Base-by-base conservation (phyloP, 805 yeast species). In the Cyberlindnera veronae region DNA sequence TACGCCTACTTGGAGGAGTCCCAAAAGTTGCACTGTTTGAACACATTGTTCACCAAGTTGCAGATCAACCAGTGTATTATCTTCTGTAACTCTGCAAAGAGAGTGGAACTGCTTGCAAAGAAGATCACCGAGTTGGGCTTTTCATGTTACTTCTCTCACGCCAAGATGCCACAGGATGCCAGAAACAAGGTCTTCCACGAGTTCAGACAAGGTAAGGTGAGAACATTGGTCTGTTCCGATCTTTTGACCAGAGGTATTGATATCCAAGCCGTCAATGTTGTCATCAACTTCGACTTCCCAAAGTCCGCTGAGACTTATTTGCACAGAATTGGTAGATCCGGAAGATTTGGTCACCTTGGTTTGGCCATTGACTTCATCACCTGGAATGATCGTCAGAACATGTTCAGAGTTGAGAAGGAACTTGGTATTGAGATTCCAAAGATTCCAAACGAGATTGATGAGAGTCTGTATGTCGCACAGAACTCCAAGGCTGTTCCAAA, bases 131-230 rank as follows among this genome's bases (percentile, higher is more conserved):
- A 93, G 60, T 73, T 93, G 47, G 97, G 96, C 39, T 93, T 84
- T 63, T 91, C 98, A 3, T 93, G 98, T 71, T 93, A 84, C 66
- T 93, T 88, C 63, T 87, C 96, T 17, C 99, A 93, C 62, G 97
- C 99, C 10, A 84, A 81, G 64, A 93, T 93, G 99, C 91, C 95
- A 29, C 98, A 93, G 69, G 83, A 82, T 48, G 95, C 95, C 38
- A 85, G 99, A 76, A 93, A 93, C 69, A 87, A 89, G 62, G 99
- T 93, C 6, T 93, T 93, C 79, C 99, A 93, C 63, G 98, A 93
- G 66, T 93, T 93, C 66, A 85, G 99, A 74, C 95, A 88, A 62
- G 99, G 99, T 36, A 89, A 87, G 63, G 96, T 93, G 60, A 84
- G 99, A 70, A 93, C 93, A 60, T 74, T 93, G 58, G 99, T 93